phyloP scores from a whole-genome alignment of 768 basidiomycete species.

The Zangia roseola region DNA sequence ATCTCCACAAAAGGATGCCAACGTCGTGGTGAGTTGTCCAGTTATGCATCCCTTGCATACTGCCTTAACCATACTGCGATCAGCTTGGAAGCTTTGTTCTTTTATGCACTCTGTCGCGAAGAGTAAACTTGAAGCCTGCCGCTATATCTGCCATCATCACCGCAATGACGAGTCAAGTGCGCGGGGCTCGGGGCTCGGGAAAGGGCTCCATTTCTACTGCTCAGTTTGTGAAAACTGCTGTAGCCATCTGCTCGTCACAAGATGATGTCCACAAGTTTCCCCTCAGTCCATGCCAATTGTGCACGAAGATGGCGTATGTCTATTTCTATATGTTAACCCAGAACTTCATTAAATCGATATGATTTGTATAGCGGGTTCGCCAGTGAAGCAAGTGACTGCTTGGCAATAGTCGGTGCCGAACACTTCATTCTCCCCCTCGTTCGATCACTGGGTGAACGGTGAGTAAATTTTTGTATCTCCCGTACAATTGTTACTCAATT shows the following conservation, averaged over 20 bases:
- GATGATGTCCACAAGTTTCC: conserved; percentile 49
- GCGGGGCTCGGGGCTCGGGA: conserved; percentile 16
- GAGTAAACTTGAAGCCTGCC: conserved; percentile 53
- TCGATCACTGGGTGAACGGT: conserved; percentile 38
- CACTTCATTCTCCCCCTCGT: conserved; percentile 58
- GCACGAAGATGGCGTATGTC: conserved; percentile 49
- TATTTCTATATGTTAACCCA: neutral
- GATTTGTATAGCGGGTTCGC: conserved; percentile 40
- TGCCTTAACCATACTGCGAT: neutral
- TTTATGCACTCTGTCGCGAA: conserved; percentile 66
- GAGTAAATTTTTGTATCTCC: conserved; percentile 25
- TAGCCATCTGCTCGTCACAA: conserved; percentile 67
- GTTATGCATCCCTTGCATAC: neutral
- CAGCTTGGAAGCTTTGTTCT: conserved; percentile 77
- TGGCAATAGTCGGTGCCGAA: conserved; percentile 51
- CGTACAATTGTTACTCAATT: neutral
- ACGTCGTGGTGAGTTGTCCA: conserved; percentile 45
- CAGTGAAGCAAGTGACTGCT: conserved; percentile 44
- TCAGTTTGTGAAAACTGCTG: conserved; percentile 63
- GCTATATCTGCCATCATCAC: conserved; percentile 60
- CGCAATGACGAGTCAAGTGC: conserved; percentile 51
- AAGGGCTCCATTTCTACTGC: conserved; percentile 42
- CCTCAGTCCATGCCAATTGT: conserved; percentile 39
- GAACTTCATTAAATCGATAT: neutral
- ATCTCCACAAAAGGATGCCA: conserved; percentile 43